Evolutionary conservation across 306 rosid species (phyloP).

Genomic region (Chamaecrista fasciculata): DNA sequence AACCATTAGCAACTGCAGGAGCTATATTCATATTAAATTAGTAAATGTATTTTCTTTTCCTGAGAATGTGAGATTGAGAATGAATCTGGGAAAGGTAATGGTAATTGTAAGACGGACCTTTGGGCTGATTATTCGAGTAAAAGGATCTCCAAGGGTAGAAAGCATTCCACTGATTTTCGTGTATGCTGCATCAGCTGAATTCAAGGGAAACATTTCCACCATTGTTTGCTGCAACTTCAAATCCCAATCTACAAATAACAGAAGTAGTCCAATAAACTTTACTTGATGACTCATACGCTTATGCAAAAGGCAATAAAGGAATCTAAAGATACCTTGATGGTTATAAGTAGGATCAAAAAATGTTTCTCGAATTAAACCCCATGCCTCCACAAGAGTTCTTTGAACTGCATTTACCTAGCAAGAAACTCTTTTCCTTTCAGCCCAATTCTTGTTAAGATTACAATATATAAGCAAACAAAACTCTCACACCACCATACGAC

Average conservation of each 20-base stretch:
- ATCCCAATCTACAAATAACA: constrained; percentile 76
- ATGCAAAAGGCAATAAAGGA: neutral
- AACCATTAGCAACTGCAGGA: neutral
- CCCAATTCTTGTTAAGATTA: constrained; percentile 13
- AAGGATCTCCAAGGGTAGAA: constrained; percentile 97
- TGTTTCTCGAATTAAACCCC: constrained; percentile 96
- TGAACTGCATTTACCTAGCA: constrained; percentile 95
- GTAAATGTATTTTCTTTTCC: neutral
- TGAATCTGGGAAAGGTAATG: constrained; percentile 22
- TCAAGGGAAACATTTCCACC: constrained; percentile 96
- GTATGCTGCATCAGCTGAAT: constrained; percentile 88
- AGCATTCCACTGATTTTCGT: constrained; percentile 92
- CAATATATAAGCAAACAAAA: constrained; percentile 7
- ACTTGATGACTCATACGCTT: neutral
- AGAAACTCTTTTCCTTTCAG: constrained; percentile 30
- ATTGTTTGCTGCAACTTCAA: constrained; percentile 89
- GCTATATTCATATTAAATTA: neutral
- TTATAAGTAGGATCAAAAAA: constrained; percentile 91
- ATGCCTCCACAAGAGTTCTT: constrained; percentile 95
- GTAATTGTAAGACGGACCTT: constrained; percentile 58
- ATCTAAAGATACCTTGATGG: constrained; percentile 71
- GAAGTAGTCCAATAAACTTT: neutral
- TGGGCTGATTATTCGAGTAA: constrained; percentile 89
- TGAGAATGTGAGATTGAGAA: constrained; percentile 12
- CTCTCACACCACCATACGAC: neutral